Conservation (phyloP, 202 grass and related monocot species). For the Setaria viridis region DNA sequence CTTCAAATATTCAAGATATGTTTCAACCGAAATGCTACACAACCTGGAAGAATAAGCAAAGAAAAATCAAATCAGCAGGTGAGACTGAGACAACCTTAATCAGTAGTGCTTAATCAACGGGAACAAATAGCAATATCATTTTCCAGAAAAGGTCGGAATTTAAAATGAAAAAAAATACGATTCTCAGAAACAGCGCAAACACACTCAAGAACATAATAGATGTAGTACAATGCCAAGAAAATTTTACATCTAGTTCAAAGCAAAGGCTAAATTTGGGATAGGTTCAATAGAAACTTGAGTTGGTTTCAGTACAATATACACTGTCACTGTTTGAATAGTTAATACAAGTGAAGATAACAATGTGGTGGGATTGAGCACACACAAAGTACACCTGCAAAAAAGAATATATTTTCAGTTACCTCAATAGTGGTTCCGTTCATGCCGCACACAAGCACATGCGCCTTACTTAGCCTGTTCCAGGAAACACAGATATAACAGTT, state of each 20-base stretch:
- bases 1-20: background rate
- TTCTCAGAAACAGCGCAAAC: background rate
- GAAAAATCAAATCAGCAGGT: background rate
- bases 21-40: background rate
- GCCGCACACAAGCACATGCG: conserved; percentile 83
- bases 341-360: background rate
- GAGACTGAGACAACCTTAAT: background rate
- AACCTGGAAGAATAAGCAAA: background rate
- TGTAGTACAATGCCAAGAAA: background rate
- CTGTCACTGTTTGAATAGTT: background rate
- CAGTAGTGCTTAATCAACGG: background rate
- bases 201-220: background rate
- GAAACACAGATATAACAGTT: conserved; percentile 7
- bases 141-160: background rate
- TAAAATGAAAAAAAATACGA: background rate
- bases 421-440: conserved; percentile 81
- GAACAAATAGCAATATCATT: background rate
- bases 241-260: background rate
- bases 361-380: background rate
- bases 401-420: conserved; percentile 36
- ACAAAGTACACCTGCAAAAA: background rate
- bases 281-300: background rate
- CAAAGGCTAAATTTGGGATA: background rate
- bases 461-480: conserved; percentile 85
- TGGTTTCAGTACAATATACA: background rate